Evolutionary conservation across 2,329 filamentous ascomycete species (phyloP).

Genomic region (Fusarium brachygibbosum): DNA sequence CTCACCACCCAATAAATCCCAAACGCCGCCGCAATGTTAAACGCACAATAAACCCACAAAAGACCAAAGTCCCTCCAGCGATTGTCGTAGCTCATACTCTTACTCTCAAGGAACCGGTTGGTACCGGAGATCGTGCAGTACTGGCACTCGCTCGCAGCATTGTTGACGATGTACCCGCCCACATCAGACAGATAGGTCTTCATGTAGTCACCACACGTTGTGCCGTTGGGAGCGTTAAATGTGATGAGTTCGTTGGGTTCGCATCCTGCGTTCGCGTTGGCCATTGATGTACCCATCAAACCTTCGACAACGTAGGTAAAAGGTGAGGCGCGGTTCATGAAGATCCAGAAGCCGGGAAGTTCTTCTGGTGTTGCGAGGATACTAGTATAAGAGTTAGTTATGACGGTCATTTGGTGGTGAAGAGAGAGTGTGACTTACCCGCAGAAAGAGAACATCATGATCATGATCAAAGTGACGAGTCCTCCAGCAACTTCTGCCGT

Average conservation of each 20-base stretch:
- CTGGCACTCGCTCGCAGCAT: constrained; percentile 55
- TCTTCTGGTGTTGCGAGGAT: constrained; percentile 71
- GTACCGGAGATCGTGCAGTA: constrained; percentile 60
- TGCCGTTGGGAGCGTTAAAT: constrained; percentile 68
- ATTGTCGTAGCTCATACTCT: constrained; percentile 62
- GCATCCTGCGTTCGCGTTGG: constrained; percentile 71
- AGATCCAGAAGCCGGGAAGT: constrained; percentile 82
- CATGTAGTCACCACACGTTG: constrained; percentile 71
- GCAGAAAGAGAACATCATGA: constrained; percentile 73
- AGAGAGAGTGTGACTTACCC: constrained; percentile 66
- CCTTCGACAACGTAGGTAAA: constrained; percentile 80
- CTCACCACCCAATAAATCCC: constrained; percentile 62
- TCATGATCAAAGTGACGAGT: constrained; percentile 73
- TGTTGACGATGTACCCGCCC: constrained; percentile 62
- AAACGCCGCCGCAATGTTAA: constrained; percentile 66
- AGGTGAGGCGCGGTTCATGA: constrained; percentile 80
- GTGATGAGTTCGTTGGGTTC: constrained; percentile 72
- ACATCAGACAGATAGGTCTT: constrained; percentile 57
- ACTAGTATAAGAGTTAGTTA: constrained; percentile 52
- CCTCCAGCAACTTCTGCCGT: constrained; percentile 74
- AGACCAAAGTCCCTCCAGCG: constrained; percentile 71
- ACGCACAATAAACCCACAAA: constrained; percentile 65
- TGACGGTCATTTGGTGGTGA: rapidly evolving
- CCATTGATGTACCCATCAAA: constrained; percentile 74
- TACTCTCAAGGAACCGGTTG: constrained; percentile 56